Conservation (phyloP, 202 grass and related monocot species). For the Cymbopogon flexuosus region DNA sequence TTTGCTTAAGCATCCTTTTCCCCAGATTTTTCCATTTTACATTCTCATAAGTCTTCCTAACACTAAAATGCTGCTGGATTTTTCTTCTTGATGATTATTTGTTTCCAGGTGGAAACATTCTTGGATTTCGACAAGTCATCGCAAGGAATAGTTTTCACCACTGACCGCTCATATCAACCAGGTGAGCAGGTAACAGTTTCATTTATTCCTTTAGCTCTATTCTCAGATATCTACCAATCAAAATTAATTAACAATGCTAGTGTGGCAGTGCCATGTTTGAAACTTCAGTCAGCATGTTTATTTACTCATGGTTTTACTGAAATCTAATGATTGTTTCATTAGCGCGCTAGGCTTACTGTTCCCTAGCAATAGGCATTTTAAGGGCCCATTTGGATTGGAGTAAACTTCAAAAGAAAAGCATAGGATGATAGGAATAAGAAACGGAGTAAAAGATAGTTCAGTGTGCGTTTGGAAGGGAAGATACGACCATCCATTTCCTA, state of each 20-base stretch:
- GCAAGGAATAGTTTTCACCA: conserved; percentile 82
- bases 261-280: background rate
- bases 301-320: background rate
- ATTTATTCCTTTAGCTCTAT: conserved; percentile 26
- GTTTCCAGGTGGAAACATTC: conserved; percentile 88
- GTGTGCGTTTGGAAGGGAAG: background rate
- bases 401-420: background rate
- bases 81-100: conserved; percentile 13
- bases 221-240: conserved; percentile 14
- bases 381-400: background rate
- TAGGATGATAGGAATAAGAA: background rate
- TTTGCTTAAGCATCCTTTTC: background rate
- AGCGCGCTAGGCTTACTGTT: background rate
- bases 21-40: background rate
- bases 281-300: background rate
- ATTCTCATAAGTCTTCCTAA: background rate
- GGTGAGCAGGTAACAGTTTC: conserved; percentile 88
- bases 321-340: background rate
- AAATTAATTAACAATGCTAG: background rate
- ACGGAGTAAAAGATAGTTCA: background rate
- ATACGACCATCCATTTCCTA: background rate
- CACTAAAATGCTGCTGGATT: background rate
- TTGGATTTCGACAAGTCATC: conserved; percentile 94
- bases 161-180: conserved; percentile 85
- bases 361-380: conserved; percentile 8